Evolutionary conservation across 257 asterid genomes (phyloP).

Genomic region (Mitragyna speciosa): DNA sequence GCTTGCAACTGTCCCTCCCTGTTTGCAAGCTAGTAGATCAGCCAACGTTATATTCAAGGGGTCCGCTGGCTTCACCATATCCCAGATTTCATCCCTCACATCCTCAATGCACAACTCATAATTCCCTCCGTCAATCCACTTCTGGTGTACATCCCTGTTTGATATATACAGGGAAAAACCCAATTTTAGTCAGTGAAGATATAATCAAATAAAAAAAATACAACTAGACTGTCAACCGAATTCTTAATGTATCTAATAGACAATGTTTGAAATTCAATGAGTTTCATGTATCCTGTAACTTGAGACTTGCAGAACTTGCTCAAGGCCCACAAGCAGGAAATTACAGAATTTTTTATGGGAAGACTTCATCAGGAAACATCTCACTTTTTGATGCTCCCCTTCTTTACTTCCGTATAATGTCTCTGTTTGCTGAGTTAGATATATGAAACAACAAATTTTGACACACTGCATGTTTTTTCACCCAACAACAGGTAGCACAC

Average conservation of each 20-base stretch:
- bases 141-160: constrained; percentile 97
- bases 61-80: constrained; percentile 93
- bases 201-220: background rate
- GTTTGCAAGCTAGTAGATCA: constrained; percentile 83
- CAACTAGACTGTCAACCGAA: background rate
- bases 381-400: constrained; percentile 45
- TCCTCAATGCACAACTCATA: constrained; percentile 96
- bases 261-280: background rate
- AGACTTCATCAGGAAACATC: constrained; percentile 55
- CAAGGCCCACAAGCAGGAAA: constrained; percentile 69
- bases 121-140: constrained; percentile 99
- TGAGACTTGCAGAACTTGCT: constrained; percentile 61
- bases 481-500: background rate
- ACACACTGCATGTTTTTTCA: background rate
- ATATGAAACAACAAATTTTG: background rate
- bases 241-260: background rate
- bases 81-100: constrained; percentile 98
- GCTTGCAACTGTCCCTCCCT: constrained; percentile 98
- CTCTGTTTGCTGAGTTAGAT: constrained; percentile 3
- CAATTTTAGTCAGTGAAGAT: background rate
- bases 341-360: constrained; percentile 51
- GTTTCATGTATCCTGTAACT: constrained; percentile 51
- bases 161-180: background rate
- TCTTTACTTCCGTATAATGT: constrained; percentile 52
- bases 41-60: constrained; percentile 68